These are phyloP conservation scores for Syzygium malaccense DNA, from an alignment of 441 rosid species.

Conservation along the genomic window DNA sequence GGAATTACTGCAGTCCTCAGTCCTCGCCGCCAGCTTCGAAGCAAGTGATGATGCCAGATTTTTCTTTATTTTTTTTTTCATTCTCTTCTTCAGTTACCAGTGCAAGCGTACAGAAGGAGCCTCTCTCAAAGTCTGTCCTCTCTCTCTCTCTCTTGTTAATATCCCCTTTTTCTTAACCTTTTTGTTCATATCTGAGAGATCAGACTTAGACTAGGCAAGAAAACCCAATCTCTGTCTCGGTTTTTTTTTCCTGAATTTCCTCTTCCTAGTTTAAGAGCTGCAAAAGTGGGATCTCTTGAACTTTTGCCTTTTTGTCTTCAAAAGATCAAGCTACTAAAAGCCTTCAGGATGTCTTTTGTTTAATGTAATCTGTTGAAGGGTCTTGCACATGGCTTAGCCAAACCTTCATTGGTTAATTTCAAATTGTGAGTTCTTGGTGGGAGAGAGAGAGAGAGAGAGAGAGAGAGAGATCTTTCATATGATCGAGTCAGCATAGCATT, in stretches of 20 bases:
- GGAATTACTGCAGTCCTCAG: background rate
- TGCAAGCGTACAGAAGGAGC: background rate
- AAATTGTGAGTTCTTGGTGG: background rate
- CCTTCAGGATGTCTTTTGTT: background rate
- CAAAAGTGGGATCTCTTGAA: background rate
- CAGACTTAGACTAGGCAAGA: background rate
- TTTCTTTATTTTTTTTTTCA: background rate
- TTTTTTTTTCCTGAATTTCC: background rate
- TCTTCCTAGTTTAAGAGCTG: background rate
- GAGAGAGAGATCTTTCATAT: background rate
- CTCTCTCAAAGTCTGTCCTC: background rate
- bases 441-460: background rate
- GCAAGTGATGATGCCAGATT: background rate
- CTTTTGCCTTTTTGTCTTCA: background rate
- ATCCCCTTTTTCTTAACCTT: background rate
- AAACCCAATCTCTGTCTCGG: background rate
- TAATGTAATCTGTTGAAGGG: background rate
- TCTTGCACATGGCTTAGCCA: background rate
- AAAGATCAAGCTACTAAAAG: background rate
- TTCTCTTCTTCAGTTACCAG: background rate
- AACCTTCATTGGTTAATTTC: background rate
- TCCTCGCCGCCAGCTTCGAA: background rate
- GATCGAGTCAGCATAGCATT: background rate
- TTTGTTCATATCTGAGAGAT: background rate
- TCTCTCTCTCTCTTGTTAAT: background rate